Evolutionary conservation across 1,284 basidiomycete species (phyloP).

Genomic region (Ustilago lituana): DNA sequence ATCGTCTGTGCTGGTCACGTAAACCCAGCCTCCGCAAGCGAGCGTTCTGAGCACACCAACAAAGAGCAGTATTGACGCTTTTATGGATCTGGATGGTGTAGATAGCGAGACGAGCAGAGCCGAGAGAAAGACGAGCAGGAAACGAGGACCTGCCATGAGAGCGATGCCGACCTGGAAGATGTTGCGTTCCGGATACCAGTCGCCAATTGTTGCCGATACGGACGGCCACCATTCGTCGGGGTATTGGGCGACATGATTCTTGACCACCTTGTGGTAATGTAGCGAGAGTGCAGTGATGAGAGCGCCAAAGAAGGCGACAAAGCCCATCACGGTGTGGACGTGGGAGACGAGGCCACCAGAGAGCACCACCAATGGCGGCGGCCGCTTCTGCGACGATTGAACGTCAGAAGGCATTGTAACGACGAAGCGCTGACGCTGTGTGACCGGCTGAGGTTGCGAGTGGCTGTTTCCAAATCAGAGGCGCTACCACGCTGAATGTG

Average conservation of each 20-base stretch:
- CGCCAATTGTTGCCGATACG: constrained; percentile 85
- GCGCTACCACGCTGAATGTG: no score
- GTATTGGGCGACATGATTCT: constrained; percentile 82
- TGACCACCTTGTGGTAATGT: constrained; percentile 87
- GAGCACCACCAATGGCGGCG: constrained; percentile 46
- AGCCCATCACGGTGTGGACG: constrained; percentile 77
- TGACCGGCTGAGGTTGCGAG: no score
- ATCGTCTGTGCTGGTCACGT: constrained; percentile 81
- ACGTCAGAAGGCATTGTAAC: constrained; percentile 44
- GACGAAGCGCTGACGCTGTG: neutral
- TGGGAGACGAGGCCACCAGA: constrained; percentile 63
- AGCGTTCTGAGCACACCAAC: constrained; percentile 80
- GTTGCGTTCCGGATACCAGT: constrained; percentile 89
- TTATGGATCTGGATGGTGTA: constrained; percentile 23
- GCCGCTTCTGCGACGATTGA: constrained; percentile 10
- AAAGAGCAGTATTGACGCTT: constrained; percentile 70
- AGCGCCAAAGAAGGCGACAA: constrained; percentile 77
- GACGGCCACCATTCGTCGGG: constrained; percentile 93
- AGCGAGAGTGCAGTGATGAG: constrained; percentile 76
- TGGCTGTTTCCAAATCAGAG: no score
- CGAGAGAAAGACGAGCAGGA: constrained; percentile 79
- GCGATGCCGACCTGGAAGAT: constrained; percentile 91
- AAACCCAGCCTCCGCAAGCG: constrained; percentile 91
- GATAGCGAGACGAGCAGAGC: constrained; percentile 67
- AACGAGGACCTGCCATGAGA: constrained; percentile 76